phyloP scores from a whole-genome alignment of 129 eudicot species.

The Flaveria linearis region DNA sequence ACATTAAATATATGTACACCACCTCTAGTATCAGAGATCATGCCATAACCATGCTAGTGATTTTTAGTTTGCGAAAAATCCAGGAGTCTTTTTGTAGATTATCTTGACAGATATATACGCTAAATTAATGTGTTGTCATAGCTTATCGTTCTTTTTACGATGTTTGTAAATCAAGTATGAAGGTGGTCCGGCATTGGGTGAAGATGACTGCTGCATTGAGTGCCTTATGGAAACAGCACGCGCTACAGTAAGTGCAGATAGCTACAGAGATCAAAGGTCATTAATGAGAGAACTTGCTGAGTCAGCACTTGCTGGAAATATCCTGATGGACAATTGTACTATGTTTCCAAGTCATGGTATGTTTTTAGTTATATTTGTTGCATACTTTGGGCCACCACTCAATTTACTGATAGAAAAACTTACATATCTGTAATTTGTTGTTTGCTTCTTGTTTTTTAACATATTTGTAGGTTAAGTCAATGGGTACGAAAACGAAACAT shows the following conservation, averaged over 20 bases:
- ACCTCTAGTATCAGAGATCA: not conserved
- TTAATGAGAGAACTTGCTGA: conserved; percentile 87
- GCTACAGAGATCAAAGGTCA: conserved; percentile 68
- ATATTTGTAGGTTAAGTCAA: conserved; percentile 71
- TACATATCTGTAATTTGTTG: not conserved
- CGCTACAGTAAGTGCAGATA: conserved; percentile 65
- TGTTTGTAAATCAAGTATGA: conserved; percentile 53
- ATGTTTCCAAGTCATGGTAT: conserved; percentile 84
- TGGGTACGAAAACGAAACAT: conserved; percentile 84
- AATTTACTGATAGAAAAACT: conserved; percentile 4
- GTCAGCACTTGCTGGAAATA: conserved; percentile 75
- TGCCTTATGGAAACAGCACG: conserved; percentile 70
- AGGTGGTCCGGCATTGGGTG: conserved; percentile 77
- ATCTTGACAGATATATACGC: not conserved
- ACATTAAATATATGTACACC: not conserved
- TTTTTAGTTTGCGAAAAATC: not conserved
- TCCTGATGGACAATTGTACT: conserved; percentile 65
- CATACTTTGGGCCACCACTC: not conserved
- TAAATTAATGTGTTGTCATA: conserved; percentile 9
- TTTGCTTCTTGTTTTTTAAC: not conserved
- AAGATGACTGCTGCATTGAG: conserved; percentile 66
- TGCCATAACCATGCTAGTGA: not conserved
- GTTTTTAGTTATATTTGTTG: conserved; percentile 8
- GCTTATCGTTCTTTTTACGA: conserved; percentile 29
- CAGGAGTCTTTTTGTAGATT: conserved; percentile 2